Evolutionary conservation across 257 asterid genomes (phyloP).

Genomic region (Solanum tarijense): DNA sequence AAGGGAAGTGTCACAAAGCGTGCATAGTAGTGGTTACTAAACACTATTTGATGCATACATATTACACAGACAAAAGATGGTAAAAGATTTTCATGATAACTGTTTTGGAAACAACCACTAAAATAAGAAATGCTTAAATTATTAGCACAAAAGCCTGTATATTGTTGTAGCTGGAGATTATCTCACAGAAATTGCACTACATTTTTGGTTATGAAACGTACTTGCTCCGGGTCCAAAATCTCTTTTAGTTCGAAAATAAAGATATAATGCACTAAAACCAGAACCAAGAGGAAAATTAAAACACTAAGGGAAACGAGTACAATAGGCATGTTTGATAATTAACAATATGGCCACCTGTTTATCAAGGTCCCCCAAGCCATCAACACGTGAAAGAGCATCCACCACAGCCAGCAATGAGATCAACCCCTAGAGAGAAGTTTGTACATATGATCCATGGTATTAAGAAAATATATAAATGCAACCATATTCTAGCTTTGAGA

Average conservation of each 20-base stretch:
- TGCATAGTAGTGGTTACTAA: not conserved
- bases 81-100: not conserved
- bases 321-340: not conserved
- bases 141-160: constrained; percentile 1
- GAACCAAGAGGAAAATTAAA: not conserved
- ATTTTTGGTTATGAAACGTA: not conserved
- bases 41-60: not conserved
- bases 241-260: not conserved
- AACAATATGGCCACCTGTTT: constrained; percentile 54
- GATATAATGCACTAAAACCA: not conserved
- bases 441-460: not conserved
- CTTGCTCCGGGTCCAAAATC: not conserved
- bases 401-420: constrained; percentile 89
- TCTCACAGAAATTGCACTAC: not conserved
- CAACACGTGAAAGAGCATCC: constrained; percentile 72
- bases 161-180: not conserved
- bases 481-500: not conserved
- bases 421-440: constrained; percentile 50
- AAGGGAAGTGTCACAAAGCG: constrained; percentile 1
- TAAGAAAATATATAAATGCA: not conserved
- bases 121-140: not conserved
- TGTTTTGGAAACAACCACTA: not conserved
- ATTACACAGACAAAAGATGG: not conserved
- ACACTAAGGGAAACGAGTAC: not conserved
- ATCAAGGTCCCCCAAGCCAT: constrained; percentile 46